phyloP scores from a whole-genome alignment of 805 yeast genomes.

The Zygosaccharomyces siamensis region DNA sequence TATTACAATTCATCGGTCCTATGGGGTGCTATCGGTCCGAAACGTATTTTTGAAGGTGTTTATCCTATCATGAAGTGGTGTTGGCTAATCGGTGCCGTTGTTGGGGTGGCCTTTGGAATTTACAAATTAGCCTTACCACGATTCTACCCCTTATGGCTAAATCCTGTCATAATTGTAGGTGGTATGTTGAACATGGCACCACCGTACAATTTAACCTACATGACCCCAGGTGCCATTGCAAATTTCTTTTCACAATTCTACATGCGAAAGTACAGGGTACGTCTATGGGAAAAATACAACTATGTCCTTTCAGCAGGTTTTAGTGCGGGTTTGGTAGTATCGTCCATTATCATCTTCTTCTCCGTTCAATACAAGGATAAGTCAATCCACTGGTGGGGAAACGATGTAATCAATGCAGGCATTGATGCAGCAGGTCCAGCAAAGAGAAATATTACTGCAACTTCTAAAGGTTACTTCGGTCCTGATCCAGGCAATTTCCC shows the following conservation, averaged over 20 bases:
- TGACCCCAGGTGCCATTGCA: conserved; percentile 29
- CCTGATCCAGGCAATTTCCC: conserved; percentile 34
- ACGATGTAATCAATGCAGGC: conserved; percentile 33
- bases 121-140: conserved; percentile 17
- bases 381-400: conserved; percentile 63
- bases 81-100: conserved; percentile 51
- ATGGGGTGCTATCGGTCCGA: conserved; percentile 55
- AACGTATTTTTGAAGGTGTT: conserved; percentile 49
- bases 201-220: conserved; percentile 45
- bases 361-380: conserved; percentile 43
- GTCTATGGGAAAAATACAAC: conserved; percentile 53
- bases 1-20: conserved; percentile 50
- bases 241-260: conserved; percentile 45
- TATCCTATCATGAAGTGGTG: conserved; percentile 63
- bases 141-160: conserved; percentile 37
- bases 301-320: conserved; percentile 53
- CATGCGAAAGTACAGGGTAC: conserved; percentile 43
- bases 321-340: conserved; percentile 58
- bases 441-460: conserved; percentile 11
- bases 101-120: conserved; percentile 32
- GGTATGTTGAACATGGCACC: conserved; percentile 46
- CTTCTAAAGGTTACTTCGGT: conserved; percentile 25
- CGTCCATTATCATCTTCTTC: conserved; percentile 49
- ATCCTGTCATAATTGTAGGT: conserved; percentile 48
- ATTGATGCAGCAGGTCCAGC: conserved; percentile 17